Conservation (phyloP, 129 eudicot genomes). For the Gnaphalium uliginosum region DNA sequence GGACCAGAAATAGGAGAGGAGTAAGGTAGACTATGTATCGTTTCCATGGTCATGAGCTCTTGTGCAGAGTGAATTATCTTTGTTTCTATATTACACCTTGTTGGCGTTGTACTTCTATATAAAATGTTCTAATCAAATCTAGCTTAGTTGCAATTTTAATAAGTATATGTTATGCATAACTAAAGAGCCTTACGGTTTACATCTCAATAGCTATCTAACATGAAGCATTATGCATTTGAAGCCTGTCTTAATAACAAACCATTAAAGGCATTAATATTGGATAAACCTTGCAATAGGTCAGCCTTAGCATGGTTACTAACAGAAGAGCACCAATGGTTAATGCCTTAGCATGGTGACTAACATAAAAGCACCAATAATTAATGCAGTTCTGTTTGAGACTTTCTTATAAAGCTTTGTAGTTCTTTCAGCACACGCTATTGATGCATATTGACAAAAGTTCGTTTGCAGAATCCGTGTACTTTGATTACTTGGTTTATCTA, state of each 20-base stretch:
- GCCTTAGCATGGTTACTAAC: constrained; percentile 11
- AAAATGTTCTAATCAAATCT: too few species aligned
- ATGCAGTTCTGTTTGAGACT: not conserved
- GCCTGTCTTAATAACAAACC: not conserved
- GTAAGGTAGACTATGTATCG: too few species aligned
- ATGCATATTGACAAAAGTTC: not conserved
- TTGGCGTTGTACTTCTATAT: too few species aligned
- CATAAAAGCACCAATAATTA: not conserved
- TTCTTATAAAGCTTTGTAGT: constrained; percentile 15
- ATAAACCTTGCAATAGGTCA: not conserved
- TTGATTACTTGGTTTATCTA: constrained; percentile 5
- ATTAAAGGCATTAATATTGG: not conserved
- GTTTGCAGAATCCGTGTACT: not conserved
- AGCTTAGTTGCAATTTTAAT: too few species aligned
- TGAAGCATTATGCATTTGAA: not conserved
- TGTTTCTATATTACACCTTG: too few species aligned
- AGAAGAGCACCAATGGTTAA: not conserved
- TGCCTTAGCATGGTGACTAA: constrained; percentile 6
- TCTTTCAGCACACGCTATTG: not conserved
- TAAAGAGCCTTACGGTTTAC: not conserved
- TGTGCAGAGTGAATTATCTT: too few species aligned
- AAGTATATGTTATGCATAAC: not conserved
- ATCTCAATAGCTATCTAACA: not conserved
- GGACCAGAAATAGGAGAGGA: too few species aligned
- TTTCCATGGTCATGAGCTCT: too few species aligned